These are phyloP conservation scores for Diaporthe caulivora DNA, from an alignment of 2,329 filamentous ascomycete species.

Conservation along the genomic window DNA sequence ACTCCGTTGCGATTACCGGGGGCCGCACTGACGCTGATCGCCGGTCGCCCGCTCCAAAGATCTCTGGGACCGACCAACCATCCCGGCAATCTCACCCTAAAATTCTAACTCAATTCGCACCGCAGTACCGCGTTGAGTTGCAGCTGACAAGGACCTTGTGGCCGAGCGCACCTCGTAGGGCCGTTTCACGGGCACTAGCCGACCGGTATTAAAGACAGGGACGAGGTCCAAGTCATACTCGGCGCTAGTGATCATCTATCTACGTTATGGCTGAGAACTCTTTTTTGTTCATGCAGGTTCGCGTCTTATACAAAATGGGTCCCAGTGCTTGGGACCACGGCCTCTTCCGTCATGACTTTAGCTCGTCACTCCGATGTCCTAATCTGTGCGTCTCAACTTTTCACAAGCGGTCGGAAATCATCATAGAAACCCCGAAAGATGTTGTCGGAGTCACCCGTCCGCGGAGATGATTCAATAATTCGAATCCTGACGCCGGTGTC, in stretches of 20 bases:
- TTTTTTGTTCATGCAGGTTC: constrained; percentile 11
- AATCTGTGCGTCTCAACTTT: not conserved
- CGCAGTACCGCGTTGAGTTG: not conserved
- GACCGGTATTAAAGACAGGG: not conserved
- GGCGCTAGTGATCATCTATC: not conserved
- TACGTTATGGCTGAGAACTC: not conserved
- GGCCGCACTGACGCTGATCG: constrained; percentile 18
- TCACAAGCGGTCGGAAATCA: not conserved
- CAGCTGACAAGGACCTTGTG: not conserved
- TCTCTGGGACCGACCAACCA: not conserved
- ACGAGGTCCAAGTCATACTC: constrained; percentile 19
- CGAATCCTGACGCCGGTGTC: constrained; percentile 1
- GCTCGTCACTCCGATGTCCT: not conserved
- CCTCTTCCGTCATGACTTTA: not conserved
- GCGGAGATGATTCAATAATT: constrained; percentile 6
- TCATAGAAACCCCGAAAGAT: not conserved
- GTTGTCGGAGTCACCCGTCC: not conserved
- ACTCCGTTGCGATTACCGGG: not conserved
- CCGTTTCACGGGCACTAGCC: constrained; percentile 10
- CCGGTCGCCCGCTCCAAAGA: not conserved
- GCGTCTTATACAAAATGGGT: not conserved
- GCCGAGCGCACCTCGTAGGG: constrained; percentile 6
- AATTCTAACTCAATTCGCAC: not conserved
- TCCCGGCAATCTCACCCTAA: not conserved
- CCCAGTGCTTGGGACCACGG: no score